Evolutionary conservation across 2,329 filamentous ascomycete genomes (phyloP).

Genomic region (Calonectria henricotiae): DNA sequence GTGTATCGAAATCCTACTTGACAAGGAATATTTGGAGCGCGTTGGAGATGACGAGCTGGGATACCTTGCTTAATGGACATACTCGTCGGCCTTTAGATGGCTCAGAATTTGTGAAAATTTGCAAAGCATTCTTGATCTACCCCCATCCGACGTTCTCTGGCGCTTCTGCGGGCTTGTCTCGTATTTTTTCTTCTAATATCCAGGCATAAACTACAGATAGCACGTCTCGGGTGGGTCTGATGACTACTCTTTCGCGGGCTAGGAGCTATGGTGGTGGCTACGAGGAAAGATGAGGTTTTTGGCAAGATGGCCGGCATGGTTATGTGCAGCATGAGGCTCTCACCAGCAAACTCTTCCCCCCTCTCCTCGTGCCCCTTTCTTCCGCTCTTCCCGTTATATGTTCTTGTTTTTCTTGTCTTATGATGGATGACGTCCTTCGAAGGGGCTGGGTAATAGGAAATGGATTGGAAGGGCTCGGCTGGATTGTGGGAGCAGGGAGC

Average conservation of each 20-base stretch:
- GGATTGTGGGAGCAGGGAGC: slow-evolving; percentile 24
- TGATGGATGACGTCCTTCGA: slow-evolving; percentile 34
- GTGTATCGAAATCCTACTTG: slow-evolving; percentile 97
- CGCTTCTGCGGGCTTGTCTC: neutral
- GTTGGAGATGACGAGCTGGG: slow-evolving; percentile 95
- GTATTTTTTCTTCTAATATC: neutral
- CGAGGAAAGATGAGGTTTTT: slow-evolving; percentile 25
- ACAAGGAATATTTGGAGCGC: slow-evolving; percentile 99
- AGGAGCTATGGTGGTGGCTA: slow-evolving; percentile 15
- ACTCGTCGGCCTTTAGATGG: neutral
- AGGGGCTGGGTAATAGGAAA: slow-evolving; percentile 20
- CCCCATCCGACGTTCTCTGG: neutral
- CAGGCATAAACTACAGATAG: neutral
- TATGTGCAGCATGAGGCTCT: slow-evolving; percentile 13
- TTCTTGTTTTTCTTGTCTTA: slow-evolving; percentile 29
- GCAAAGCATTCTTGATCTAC: slow-evolving; percentile 8
- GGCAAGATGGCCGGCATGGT: slow-evolving; percentile 31
- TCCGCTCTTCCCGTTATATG: neutral
- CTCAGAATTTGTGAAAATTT: slow-evolving; percentile 12
- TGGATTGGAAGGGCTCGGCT: slow-evolving; percentile 29
- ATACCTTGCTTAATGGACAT: slow-evolving; percentile 82
- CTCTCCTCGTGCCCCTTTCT: neutral
- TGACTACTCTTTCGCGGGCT: slow-evolving; percentile 19
- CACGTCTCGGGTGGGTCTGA: neutral
- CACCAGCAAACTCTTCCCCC: neutral